Conservation (phyloP, 768 basidiomycete genomes). For the Tremella mesenterica region DNA sequence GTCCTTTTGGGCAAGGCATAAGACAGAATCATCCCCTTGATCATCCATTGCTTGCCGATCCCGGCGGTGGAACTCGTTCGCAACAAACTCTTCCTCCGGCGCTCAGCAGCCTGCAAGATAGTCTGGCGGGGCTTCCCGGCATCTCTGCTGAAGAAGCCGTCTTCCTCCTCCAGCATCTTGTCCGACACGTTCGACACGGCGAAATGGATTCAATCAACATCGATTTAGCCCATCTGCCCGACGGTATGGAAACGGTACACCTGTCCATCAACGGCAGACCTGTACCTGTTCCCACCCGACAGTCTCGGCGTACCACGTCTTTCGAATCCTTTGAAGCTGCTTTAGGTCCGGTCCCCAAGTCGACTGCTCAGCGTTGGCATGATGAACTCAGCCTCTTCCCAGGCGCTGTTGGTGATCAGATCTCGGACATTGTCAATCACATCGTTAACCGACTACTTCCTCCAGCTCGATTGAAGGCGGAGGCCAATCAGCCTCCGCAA, state of each 20-base stretch:
- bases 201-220: constrained; percentile 64
- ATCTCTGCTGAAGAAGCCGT: not conserved
- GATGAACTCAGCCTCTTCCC: constrained; percentile 79
- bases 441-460: constrained; percentile 67
- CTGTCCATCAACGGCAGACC: not conserved
- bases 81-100: not conserved
- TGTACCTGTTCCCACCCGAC: not conserved
- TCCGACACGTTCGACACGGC: not conserved
- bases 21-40: no score
- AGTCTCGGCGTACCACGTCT: constrained; percentile 13
- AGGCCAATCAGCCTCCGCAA: constrained; percentile 45
- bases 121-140: not conserved
- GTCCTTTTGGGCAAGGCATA: no score
- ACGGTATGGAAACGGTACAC: constrained; percentile 8
- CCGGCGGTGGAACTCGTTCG: not conserved
- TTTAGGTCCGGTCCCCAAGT: constrained; percentile 57
- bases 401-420: constrained; percentile 61
- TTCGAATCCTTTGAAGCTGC: not conserved
- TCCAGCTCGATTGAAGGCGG: constrained; percentile 51
- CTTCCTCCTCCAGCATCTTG: not conserved
- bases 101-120: not conserved
- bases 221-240: constrained; percentile 52
- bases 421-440: constrained; percentile 59
- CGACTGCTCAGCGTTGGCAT: constrained; percentile 77
- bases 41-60: not conserved